Evolutionary conservation across 1,139 yeast genomes (phyloP).

Genomic region (Yamadazyma dushanensis): DNA sequence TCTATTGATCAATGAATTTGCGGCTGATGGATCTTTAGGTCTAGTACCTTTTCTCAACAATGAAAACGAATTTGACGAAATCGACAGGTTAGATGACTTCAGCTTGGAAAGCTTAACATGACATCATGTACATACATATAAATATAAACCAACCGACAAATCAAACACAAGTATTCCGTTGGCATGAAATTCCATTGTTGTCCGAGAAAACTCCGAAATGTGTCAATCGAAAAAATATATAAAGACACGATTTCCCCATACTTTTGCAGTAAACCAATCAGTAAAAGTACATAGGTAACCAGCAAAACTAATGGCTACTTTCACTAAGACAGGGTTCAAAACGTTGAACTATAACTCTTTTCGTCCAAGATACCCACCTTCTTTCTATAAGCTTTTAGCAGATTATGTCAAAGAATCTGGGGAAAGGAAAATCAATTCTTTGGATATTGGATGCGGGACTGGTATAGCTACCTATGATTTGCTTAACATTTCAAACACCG

Average conservation of each 20-base stretch:
- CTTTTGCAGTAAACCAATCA: too few species aligned
- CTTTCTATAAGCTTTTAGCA: conserved; percentile 48
- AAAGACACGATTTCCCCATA: conserved; percentile 1
- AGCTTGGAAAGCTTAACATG: neutral
- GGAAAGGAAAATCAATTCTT: conserved; percentile 12
- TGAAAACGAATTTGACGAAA: conserved; percentile 13
- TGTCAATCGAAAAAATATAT: conserved; percentile 1
- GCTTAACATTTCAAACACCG: conserved; percentile 28
- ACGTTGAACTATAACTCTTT: conserved; percentile 58
- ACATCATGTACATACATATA: neutral
- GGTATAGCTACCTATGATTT: conserved; percentile 39
- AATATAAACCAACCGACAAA: neutral
- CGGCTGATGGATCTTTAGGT: conserved; percentile 69
- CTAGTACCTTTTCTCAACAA: conserved; percentile 55
- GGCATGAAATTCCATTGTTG: too few species aligned
- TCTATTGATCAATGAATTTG: conserved; percentile 52
- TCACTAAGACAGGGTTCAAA: conserved; percentile 58
- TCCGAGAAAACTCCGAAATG: conserved; percentile 10
- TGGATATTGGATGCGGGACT: conserved; percentile 41
- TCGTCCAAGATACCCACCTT: conserved; percentile 66
- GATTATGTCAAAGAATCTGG: conserved; percentile 19
- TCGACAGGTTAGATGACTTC: conserved; percentile 2
- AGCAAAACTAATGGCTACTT: conserved; percentile 61
- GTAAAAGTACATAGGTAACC: neutral
- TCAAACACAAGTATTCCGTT: too few species aligned